A percentile compares a stretch with the other conserved stretches of the same genome.
These are phyloP conservation scores for Nicotiana obtusifolia DNA, from an alignment of 257 asterid genomes.

Conservation along the genomic window DNA sequence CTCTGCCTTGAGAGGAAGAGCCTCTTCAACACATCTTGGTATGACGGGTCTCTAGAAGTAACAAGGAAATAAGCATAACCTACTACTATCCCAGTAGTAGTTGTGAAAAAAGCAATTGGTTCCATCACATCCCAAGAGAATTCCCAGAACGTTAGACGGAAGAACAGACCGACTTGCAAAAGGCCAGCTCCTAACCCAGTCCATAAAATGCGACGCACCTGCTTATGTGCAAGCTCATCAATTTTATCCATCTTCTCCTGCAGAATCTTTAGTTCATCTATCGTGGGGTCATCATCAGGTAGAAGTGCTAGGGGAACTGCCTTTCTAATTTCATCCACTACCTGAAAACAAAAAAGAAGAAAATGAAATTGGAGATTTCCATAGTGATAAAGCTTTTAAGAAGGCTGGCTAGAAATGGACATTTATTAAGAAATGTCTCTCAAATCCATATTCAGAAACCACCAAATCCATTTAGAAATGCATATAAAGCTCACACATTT, in stretches of 20 bases:
- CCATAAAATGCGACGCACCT: slow-evolving; percentile 80
- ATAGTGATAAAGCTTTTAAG: not conserved
- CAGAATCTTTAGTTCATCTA: slow-evolving; percentile 56
- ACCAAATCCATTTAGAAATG: not conserved
- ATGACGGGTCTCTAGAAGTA: slow-evolving; percentile 84
- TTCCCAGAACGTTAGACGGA: slow-evolving; percentile 93
- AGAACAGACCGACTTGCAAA: slow-evolving; percentile 72
- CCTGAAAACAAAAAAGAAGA: slow-evolving; percentile 35
- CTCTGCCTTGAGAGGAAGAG: slow-evolving; percentile 83
- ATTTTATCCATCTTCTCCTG: slow-evolving; percentile 58
- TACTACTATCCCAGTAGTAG: slow-evolving; percentile 63
- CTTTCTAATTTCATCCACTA: slow-evolving; percentile 71
- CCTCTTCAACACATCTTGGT: slow-evolving; percentile 74
- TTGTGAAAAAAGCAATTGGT: slow-evolving; percentile 79
- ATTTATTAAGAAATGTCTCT: not conserved
- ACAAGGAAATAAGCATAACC: slow-evolving; percentile 81
- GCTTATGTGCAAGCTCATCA: slow-evolving; percentile 68
- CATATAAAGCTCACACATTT: not conserved
- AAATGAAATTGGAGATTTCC: not conserved
- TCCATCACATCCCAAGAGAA: slow-evolving; percentile 98
- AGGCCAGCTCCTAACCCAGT: slow-evolving; percentile 59
- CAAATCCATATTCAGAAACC: not conserved
- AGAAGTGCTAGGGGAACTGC: slow-evolving; percentile 74
- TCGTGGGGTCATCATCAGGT: slow-evolving; percentile 58
- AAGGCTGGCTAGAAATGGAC: not conserved